Conservation (phyloP, 495 filamentous ascomycete genomes). For the Podospora pseudocomata region DNA sequence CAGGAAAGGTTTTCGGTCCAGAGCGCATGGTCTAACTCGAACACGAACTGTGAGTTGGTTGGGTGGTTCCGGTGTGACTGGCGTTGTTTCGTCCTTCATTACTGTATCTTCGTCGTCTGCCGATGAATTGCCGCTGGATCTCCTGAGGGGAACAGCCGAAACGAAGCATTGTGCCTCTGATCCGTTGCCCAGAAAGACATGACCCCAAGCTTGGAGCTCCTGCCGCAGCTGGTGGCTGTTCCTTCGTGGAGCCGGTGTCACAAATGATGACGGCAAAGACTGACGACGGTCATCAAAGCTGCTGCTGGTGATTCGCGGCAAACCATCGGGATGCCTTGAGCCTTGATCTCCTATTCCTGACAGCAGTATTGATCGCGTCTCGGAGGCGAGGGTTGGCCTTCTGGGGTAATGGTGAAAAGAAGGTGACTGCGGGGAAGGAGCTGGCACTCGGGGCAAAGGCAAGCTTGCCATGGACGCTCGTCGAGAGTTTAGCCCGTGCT, state of each 20-base stretch:
- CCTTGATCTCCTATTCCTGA: slow-evolving; percentile 16
- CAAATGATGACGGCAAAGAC: slow-evolving; percentile 20
- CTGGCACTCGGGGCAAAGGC: slow-evolving; percentile 14
- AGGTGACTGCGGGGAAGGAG: slow-evolving; percentile 16
- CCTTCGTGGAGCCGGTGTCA: slow-evolving; percentile 10
- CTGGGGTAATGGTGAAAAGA: slow-evolving; percentile 13
- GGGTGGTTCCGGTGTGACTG: neutral
- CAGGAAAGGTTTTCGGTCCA: slow-evolving; percentile 42
- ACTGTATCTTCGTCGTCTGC: slow-evolving; percentile 10
- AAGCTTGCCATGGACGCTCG: slow-evolving; percentile 18
- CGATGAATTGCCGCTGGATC: slow-evolving; percentile 25
- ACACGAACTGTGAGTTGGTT: slow-evolving; percentile 44
- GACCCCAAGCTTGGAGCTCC: slow-evolving; percentile 34
- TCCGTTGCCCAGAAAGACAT: slow-evolving; percentile 34
- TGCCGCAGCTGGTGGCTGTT: slow-evolving; percentile 23
- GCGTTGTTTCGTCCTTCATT: slow-evolving; percentile 1
- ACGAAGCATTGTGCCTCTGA: slow-evolving; percentile 40
- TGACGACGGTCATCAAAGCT: slow-evolving; percentile 20
- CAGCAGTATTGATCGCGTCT: slow-evolving; percentile 32
- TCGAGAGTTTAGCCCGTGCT: slow-evolving; percentile 19
- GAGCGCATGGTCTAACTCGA: slow-evolving; percentile 39
- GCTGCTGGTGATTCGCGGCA: slow-evolving; percentile 2
- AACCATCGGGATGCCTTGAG: neutral
- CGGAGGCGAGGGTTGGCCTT: slow-evolving; percentile 24
- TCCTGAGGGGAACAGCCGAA: slow-evolving; percentile 36